These are phyloP conservation scores for Eimeria zaria DNA, from an alignment of 169 alveolate genomes.

Conservation along the genomic window DNA sequence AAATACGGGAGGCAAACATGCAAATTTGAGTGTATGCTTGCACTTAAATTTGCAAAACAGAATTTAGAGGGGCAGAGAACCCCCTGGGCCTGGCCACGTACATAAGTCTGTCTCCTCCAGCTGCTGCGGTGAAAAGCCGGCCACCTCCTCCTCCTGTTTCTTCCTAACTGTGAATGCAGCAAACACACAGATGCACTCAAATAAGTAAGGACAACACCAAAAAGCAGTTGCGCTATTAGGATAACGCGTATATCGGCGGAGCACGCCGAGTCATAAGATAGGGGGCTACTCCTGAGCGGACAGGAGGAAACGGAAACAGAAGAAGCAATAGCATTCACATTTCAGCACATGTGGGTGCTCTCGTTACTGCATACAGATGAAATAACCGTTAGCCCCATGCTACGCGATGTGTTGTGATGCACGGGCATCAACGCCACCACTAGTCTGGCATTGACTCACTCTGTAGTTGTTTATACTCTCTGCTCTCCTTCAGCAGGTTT, in stretches of 20 bases:
- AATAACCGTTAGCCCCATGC: not conserved
- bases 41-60: too few relatives aligned
- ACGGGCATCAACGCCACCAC: not conserved
- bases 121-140: slow-evolving; percentile 30
- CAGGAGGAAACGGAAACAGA: not conserved
- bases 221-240: not conserved
- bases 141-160: slow-evolving; percentile 44
- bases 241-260: not conserved
- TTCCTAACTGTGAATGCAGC: slow-evolving; percentile 1
- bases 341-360: not conserved
- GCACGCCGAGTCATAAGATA: not conserved
- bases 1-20: not conserved
- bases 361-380: not conserved
- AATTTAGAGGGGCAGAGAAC: not conserved
- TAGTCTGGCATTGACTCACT: not conserved
- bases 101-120: slow-evolving; percentile 63
- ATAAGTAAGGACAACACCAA: not conserved
- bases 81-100: not conserved
- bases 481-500: slow-evolving; percentile 20
- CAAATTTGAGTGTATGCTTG: not conserved
- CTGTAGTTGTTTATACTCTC: slow-evolving; percentile 5
- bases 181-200: not conserved
- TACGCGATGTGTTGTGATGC: not conserved
- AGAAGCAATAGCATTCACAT: not conserved
- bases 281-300: not conserved